Evolutionary conservation across 352 stramenopile genomes (phyloP), one percentile per base, ranked within the genome.

Genomic region (Globisporangium spinosum): DNA sequence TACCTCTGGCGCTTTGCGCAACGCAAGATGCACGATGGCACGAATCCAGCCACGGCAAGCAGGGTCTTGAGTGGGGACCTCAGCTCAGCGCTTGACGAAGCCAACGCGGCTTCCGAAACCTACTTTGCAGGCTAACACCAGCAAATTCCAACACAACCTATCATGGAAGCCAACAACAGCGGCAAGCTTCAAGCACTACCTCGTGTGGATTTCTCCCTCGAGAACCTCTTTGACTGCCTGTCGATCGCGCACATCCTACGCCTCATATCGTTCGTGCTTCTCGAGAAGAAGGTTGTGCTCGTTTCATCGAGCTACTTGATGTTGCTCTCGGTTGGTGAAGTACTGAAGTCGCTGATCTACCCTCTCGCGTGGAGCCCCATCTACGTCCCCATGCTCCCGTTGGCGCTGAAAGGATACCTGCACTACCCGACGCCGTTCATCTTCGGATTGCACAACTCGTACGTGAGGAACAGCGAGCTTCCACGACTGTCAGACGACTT

Each of bases 371-470:
- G 89, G 89, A 86, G 80, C 68, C 89, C 95, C 71, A 71, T 93
- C 23, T 96, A 90, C 65, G 85, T 85, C 0, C 88, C 85, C 0
- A 73, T 95, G 22, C 64, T 95, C 1, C 86, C 88, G 1, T 55
- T 85, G 13, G 64, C 71, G 1, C 78, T 94, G 51, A 80, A 87
- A 69, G 83, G 75, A 2, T 92, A 79, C 54, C 67, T 94, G 3
- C 83, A 92, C 54, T 94, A 84, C 65, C 86, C 86, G 49, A 92
- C 84, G 2, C 84, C 84, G 8, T 94, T 91, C 64, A 81, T 94
- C 53, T 92, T 94, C 47, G 86, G 86, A 1, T 64, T 94, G 2
- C 86, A 93, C 66, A 76, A 77, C 8, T 83, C 76, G 25, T 93
- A 88, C 40, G 76, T 78, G 12, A 78, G 77, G 34, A 62, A 72